Evolutionary conservation across 139 green algal species (phyloP), one percentile per base, ranked within the genome.

Genomic region (Closterium sp.): DNA sequence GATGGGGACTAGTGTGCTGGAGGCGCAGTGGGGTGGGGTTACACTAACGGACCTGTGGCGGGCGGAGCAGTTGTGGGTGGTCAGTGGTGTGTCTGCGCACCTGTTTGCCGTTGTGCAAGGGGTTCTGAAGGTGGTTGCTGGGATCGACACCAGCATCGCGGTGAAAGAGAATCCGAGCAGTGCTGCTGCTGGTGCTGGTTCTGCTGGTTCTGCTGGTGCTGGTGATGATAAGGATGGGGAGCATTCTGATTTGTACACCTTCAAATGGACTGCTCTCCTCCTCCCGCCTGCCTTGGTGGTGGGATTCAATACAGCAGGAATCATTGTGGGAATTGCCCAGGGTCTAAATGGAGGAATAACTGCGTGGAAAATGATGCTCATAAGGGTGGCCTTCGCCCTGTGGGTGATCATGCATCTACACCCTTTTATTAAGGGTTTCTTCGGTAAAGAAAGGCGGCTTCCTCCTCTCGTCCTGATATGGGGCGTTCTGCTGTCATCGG

Each of bases 31-130:
- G 92, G 87, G 87, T 24, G 91, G 92, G 22, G 92, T 94, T 29
- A 85, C 31, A 0, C 31, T 94, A 2, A 92, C 94, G 32, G 92
- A 94, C 10, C 94, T 29, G 90, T 94, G 92, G 92, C 86, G 92
- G 38, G 93, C 94, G 6, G 92, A 94, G 91, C 92, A 94, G 91
- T 94, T 94, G 0, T 94, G 92, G 92, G 92, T 94, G 24, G 94
- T 94, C 32, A 30, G 90, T 31, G 92, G 92, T 22, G 31, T 89
- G 9, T 92, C 84, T 13, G 38, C 90, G 24, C 92, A 94, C 6
- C 70, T 94, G 24, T 88, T 50, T 42, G 92, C 92, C 24, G 92
- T 94, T 24, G 22, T 91, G 28, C 92, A 94, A 86, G 92, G 92
- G 21, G n/a, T 93, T 31, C 42, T 94, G 24, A 94, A 94, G 88